These are phyloP conservation scores for Henningerozyma blattae DNA, from an alignment of 805 yeast genomes.

Conservation along the genomic window DNA sequence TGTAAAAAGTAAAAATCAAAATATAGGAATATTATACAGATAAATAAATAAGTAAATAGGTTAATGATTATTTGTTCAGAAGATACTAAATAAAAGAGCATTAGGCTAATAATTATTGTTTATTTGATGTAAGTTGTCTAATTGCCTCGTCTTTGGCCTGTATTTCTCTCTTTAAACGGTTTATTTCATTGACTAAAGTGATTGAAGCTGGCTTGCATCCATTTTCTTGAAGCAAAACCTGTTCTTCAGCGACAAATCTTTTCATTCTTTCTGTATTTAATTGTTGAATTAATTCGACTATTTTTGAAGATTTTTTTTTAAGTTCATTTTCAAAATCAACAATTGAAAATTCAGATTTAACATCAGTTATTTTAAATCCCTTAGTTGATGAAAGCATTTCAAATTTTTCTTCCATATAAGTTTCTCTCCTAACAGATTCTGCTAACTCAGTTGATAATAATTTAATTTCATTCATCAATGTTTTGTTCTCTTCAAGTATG, in stretches of 20 bases:
- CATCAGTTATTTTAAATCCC: background rate
- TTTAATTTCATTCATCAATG: slow-evolving; percentile 50
- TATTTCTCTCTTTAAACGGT: slow-evolving; percentile 33
- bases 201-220: slow-evolving; percentile 41
- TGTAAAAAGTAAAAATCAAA: too few species aligned
- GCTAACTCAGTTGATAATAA: slow-evolving; percentile 64
- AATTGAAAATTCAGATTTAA: slow-evolving; percentile 2
- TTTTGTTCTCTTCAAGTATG: slow-evolving; percentile 46
- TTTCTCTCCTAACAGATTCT: slow-evolving; percentile 56
- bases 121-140: slow-evolving; percentile 17
- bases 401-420: slow-evolving; percentile 40
- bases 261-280: slow-evolving; percentile 53
- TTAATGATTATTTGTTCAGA: too few species aligned
- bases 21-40: too few species aligned
- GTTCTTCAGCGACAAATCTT: slow-evolving; percentile 62
- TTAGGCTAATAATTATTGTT: too few species aligned
- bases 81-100: too few species aligned
- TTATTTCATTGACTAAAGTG: slow-evolving; percentile 44
- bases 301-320: slow-evolving; percentile 29
- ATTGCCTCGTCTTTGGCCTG: slow-evolving; percentile 38
- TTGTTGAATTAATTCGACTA: slow-evolving; percentile 43
- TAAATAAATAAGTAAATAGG: too few species aligned
- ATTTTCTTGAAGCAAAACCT: slow-evolving; percentile 43
- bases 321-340: slow-evolving; percentile 23
- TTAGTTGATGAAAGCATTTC: background rate